Evolutionary conservation across 768 basidiomycete genomes (phyloP).

Genomic region (Mycena albidolilacea): DNA sequence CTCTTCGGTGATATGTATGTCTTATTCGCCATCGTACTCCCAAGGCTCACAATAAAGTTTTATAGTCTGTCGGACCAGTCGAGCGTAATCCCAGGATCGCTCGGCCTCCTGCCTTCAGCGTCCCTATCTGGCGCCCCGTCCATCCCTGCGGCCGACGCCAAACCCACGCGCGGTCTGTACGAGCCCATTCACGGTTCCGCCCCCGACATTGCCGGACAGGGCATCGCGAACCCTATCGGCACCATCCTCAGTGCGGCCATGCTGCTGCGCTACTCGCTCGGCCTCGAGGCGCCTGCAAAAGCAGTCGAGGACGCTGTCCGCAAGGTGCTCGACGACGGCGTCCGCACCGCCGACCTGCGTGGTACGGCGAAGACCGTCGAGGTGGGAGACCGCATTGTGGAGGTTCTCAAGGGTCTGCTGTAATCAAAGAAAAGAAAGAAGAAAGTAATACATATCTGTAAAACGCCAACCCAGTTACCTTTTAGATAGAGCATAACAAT

Average conservation of each 20-base stretch:
- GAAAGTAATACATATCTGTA: neutral
- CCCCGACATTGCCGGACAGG: constrained; percentile 94
- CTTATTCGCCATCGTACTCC: neutral
- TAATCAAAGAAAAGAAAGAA: constrained; percentile 43
- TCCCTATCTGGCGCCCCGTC: constrained; percentile 93
- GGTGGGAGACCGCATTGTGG: constrained; percentile 87
- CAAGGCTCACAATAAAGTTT: constrained; percentile 16
- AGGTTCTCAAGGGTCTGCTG: constrained; percentile 74
- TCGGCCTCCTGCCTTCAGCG: constrained; percentile 96
- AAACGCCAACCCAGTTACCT: neutral
- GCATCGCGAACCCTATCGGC: constrained; percentile 95
- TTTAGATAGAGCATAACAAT: no score
- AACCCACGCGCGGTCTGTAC: constrained; percentile 90
- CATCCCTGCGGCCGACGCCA: constrained; percentile 69
- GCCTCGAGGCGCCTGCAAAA: constrained; percentile 85
- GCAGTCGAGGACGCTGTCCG: constrained; percentile 93
- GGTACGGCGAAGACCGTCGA: constrained; percentile 83
- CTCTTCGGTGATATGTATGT: constrained; percentile 97
- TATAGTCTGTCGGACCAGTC: constrained; percentile 93
- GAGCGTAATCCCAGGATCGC: constrained; percentile 97
- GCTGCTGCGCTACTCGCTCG: constrained; percentile 95
- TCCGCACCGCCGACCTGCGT: constrained; percentile 90
- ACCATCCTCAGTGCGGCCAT: constrained; percentile 95
- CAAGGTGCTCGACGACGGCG: constrained; percentile 87
- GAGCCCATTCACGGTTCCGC: constrained; percentile 98